Evolutionary conservation across 768 basidiomycete species (phyloP).

Genomic region (Leccinum disarticulatum): DNA sequence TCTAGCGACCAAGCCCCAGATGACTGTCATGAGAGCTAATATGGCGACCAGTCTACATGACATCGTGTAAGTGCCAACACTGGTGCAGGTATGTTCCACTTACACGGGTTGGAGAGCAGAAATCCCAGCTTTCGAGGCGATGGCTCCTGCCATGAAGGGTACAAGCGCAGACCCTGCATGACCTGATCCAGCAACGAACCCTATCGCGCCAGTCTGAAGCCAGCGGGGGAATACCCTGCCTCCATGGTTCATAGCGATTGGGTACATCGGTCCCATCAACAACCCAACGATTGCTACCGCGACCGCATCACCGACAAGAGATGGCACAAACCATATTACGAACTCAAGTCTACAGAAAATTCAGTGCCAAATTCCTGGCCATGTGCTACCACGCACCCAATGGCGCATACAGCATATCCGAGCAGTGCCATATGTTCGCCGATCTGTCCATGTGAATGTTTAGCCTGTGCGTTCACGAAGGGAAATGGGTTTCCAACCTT

Average conservation of each 20-base stretch:
- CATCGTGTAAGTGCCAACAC: background rate
- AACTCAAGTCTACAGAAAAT: slow-evolving; percentile 51
- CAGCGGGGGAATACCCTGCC: slow-evolving; percentile 35
- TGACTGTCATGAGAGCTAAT: slow-evolving; percentile 37
- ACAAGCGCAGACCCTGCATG: slow-evolving; percentile 50
- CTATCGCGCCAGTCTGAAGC: slow-evolving; percentile 39
- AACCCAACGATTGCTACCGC: slow-evolving; percentile 65
- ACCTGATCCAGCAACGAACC: slow-evolving; percentile 55
- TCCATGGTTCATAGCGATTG: slow-evolving; percentile 44
- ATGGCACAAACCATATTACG: slow-evolving; percentile 68
- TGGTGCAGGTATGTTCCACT: slow-evolving; percentile 18
- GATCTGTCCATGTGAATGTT: slow-evolving; percentile 19
- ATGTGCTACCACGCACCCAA: slow-evolving; percentile 21
- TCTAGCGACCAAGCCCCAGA: slow-evolving; percentile 42
- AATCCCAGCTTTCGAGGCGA: slow-evolving; percentile 44
- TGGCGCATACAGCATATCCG: slow-evolving; percentile 31
- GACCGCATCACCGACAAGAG: slow-evolving; percentile 61
- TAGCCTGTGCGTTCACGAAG: background rate
- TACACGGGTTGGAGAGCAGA: slow-evolving; percentile 49
- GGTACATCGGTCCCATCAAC: slow-evolving; percentile 75
- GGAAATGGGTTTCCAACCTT: slow-evolving; percentile 15
- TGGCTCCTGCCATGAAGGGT: slow-evolving; percentile 50
- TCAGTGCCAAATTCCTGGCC: background rate
- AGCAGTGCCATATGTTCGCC: slow-evolving; percentile 33
- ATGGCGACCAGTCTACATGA: slow-evolving; percentile 32